phyloP scores from a whole-genome alignment of 2,329 filamentous ascomycete genomes.

The Aquanectria penicillioides region DNA sequence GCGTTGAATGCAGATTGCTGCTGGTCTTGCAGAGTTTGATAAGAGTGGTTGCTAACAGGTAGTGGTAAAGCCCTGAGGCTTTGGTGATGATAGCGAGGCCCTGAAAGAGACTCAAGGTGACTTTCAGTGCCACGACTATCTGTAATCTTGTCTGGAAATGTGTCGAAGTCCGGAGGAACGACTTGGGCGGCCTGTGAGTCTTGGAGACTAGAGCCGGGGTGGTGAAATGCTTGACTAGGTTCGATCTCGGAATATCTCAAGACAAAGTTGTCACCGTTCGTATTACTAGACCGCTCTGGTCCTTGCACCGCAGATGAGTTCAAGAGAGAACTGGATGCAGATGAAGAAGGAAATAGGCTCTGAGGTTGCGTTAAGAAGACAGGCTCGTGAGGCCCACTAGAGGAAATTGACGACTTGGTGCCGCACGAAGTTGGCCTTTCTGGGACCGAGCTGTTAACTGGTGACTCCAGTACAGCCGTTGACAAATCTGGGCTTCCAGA shows the following conservation, averaged over 20 bases:
- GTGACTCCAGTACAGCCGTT: neutral
- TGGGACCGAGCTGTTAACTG: neutral
- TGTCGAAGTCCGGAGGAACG: conserved; percentile 27
- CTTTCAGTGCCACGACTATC: conserved; percentile 24
- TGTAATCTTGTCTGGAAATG: conserved; percentile 21
- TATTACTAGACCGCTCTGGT: neutral
- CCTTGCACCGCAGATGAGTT: neutral
- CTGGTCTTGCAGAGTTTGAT: neutral
- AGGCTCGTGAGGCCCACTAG: neutral
- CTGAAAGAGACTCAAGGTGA: neutral
- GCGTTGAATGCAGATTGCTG: neutral
- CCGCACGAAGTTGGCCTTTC: neutral
- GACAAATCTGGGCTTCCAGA: conserved; percentile 9
- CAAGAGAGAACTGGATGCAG: conserved; percentile 6
- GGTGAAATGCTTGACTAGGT: neutral
- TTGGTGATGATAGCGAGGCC: neutral
- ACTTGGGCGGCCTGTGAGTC: conserved; percentile 45
- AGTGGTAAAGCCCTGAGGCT: neutral
- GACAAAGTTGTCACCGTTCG: neutral
- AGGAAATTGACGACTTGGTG: neutral
- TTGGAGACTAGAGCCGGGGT: neutral
- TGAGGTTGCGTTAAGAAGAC: conserved; percentile 37
- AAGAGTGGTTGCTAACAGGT: neutral
- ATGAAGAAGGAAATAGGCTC: neutral
- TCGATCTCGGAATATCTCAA: neutral